Conservation (phyloP, 495 filamentous ascomycete genomes). For the Diplogelasinospora grovesii region DNA sequence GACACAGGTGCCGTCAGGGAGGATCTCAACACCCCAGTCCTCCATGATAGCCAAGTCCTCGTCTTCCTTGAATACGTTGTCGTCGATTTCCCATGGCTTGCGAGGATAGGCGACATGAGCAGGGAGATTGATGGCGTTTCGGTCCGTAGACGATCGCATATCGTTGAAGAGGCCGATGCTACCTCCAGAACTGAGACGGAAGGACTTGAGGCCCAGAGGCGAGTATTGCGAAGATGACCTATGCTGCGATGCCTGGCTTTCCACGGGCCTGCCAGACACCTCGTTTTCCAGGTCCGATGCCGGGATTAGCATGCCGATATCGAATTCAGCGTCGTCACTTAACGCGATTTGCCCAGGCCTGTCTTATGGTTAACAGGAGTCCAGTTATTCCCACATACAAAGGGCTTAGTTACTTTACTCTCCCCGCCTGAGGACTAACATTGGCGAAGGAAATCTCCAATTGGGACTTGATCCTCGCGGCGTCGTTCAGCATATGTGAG, state of each 20-base stretch:
- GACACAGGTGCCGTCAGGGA: constrained; percentile 27
- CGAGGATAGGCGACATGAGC: constrained; percentile 8
- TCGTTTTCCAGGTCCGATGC: constrained; percentile 50
- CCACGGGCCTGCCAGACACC: constrained; percentile 16
- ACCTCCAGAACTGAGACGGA: constrained; percentile 7
- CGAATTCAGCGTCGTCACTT: constrained; percentile 78
- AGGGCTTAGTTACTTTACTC: constrained; percentile 53
- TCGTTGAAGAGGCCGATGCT: constrained; percentile 14
- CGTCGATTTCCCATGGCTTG: constrained; percentile 12
- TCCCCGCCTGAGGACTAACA: constrained; percentile 65
- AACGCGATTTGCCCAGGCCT: constrained; percentile 78
- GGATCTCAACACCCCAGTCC: constrained; percentile 38
- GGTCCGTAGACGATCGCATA: constrained; percentile 11
- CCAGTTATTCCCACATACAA: no score
- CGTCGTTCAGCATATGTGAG: constrained; percentile 74
- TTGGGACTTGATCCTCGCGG: constrained; percentile 64
- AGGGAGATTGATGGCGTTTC: constrained; percentile 3
- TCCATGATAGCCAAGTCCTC: constrained; percentile 19
- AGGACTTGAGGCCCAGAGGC: constrained; percentile 21
- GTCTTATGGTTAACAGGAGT: constrained; percentile 7
- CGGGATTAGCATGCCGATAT: constrained; percentile 31
- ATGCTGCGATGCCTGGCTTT: constrained; percentile 31
- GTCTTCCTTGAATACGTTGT: constrained; percentile 18
- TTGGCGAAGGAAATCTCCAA: constrained; percentile 63
- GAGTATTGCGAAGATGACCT: constrained; percentile 44